Conservation (phyloP, 2,329 filamentous ascomycete genomes). For the Scedosporium aurantiacum region DNA sequence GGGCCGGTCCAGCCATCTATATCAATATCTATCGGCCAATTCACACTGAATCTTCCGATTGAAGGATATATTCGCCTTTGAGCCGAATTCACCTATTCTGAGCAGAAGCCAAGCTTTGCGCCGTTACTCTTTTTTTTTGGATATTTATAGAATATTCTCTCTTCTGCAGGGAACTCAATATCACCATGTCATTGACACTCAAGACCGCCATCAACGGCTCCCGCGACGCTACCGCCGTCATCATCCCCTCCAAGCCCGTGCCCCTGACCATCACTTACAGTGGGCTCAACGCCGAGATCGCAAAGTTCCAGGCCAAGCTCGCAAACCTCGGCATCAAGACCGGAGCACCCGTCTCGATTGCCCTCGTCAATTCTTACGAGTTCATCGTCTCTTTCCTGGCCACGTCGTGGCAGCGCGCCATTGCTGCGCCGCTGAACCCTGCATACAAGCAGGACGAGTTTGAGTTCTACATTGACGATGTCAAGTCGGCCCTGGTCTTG, state of each 20-base stretch:
- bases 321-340: slow-evolving; percentile 61
- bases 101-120: not conserved
- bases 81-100: not conserved
- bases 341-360: slow-evolving; percentile 67
- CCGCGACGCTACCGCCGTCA: slow-evolving; percentile 47
- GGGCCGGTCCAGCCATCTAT: not conserved
- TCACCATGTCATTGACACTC: slow-evolving; percentile 31
- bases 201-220: slow-evolving; percentile 38
- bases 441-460: slow-evolving; percentile 85
- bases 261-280: slow-evolving; percentile 59
- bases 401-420: slow-evolving; percentile 71
- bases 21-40: not conserved
- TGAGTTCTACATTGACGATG: slow-evolving; percentile 83
- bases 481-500: slow-evolving; percentile 67
- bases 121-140: not conserved
- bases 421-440: slow-evolving; percentile 79
- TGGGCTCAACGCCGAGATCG: slow-evolving; percentile 54
- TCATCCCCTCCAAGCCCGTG: slow-evolving; percentile 55
- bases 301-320: slow-evolving; percentile 65
- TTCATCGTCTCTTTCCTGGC: slow-evolving; percentile 82
- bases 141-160: not conserved
- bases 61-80: not conserved
- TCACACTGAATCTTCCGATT: not conserved
- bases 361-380: slow-evolving; percentile 74
- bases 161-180: not conserved